Percentiles rank a stretch among this genome's conserved stretches.
Conservation (phyloP, 108 stramenopile genomes). For the Thalassiosira profunda region DNA sequence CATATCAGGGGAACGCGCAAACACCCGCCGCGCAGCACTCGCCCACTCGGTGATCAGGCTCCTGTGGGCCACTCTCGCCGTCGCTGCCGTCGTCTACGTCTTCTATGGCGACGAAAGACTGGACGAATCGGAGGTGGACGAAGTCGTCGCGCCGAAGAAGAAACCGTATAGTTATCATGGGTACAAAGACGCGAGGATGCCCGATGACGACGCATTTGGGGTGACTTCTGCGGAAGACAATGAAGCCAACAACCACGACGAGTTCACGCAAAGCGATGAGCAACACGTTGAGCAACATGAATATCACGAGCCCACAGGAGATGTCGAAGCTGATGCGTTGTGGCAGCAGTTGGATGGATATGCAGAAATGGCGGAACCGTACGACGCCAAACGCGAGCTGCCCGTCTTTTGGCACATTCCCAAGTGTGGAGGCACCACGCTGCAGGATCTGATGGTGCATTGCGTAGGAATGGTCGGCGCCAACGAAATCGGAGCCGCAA, state of each 20-base stretch:
- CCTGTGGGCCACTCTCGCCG: not conserved
- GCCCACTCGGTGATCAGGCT: slow-evolving; percentile 7
- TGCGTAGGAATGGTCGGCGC: slow-evolving; percentile 38
- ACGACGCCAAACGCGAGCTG: slow-evolving; percentile 25
- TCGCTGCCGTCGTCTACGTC: slow-evolving; percentile 3
- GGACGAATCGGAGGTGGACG: slow-evolving; percentile 2
- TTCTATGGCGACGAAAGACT: slow-evolving; percentile 13
- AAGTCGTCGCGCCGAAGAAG: not conserved
- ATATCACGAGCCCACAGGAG: slow-evolving; percentile 36
- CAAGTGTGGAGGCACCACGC: slow-evolving; percentile 14
- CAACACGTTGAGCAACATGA: no score
- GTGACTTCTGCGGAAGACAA: not conserved
- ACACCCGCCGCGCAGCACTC: not conserved
- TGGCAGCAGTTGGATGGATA: slow-evolving; percentile 38
- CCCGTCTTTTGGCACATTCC: slow-evolving; percentile 51
- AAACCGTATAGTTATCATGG: slow-evolving; percentile 27
- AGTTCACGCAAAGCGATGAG: not conserved
- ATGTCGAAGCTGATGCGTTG: slow-evolving; percentile 21
- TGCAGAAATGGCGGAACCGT: slow-evolving; percentile 38
- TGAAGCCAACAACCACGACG: not conserved
- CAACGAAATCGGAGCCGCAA: slow-evolving; percentile 23
- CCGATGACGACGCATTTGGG: slow-evolving; percentile 33
- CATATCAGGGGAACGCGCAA: not conserved
- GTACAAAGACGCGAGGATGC: slow-evolving; percentile 37
- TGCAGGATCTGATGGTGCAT: slow-evolving; percentile 35